Percentiles rank a stretch among this genome's conserved stretches.
Evolutionary conservation across 495 filamentous ascomycete genomes (phyloP).

Genomic region (Aspergillus saccharolyticus): DNA sequence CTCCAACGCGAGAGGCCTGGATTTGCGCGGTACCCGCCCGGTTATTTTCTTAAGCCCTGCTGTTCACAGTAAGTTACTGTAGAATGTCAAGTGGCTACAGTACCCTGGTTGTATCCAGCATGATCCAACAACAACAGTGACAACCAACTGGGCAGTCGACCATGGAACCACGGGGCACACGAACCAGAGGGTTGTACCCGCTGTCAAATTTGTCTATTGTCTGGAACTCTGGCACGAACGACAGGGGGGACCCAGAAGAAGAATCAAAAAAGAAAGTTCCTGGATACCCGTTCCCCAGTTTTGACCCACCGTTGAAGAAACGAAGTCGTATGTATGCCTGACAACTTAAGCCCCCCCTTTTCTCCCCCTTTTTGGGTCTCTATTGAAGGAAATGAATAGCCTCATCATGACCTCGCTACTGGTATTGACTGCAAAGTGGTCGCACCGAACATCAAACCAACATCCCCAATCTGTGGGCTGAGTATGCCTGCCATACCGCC

Average conservation of each 20-base stretch:
- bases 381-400: no score
- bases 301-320: constrained; percentile 6
- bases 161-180: neutral
- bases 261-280: constrained; percentile 5
- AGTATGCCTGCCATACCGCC: neutral
- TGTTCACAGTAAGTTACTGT: no score
- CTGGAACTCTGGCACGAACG: neutral
- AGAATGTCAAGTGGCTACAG: no score
- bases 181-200: neutral
- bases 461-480: neutral
- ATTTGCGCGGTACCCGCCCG: constrained; percentile 18
- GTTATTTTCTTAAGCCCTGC: constrained; percentile 6
- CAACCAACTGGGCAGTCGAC: no score
- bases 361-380: no score
- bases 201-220: neutral
- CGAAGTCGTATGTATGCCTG: neutral
- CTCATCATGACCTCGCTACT: no score
- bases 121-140: no score
- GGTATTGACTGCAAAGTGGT: neutral
- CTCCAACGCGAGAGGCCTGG: no score
- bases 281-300: constrained; percentile 7
- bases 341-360: neutral
- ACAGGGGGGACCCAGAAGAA: constrained; percentile 6
- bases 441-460: neutral
- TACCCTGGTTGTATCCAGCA: no score